Percentiles rank a stretch among this genome's conserved stretches.
These are phyloP conservation scores for Leptographium procerum DNA, from an alignment of 2,329 filamentous ascomycete species.

Conservation along the genomic window DNA sequence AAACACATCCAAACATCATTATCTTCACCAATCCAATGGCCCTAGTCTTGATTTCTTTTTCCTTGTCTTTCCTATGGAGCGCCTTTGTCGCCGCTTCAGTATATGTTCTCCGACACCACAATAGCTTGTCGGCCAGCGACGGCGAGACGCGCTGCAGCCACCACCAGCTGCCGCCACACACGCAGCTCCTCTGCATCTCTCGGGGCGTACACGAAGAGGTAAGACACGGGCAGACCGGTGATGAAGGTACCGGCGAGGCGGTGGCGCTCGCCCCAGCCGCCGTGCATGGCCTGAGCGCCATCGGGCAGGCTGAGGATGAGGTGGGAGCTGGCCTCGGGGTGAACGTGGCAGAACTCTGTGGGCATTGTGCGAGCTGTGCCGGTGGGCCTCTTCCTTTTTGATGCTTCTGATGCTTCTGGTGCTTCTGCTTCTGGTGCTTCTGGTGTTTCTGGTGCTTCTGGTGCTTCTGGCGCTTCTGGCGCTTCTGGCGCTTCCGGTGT, in stretches of 20 bases:
- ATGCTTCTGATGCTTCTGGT: too few relatives aligned
- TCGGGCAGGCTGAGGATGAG: slow-evolving; percentile 25
- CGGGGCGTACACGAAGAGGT: slow-evolving; percentile 29
- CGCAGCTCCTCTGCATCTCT: slow-evolving; percentile 23
- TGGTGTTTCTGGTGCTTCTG: too few relatives aligned
- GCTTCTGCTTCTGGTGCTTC: too few relatives aligned
- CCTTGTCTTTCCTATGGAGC: too few relatives aligned
- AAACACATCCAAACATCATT: too few relatives aligned
- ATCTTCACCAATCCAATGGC: too few relatives aligned
- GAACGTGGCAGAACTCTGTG: slow-evolving; percentile 27
- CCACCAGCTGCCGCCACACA: slow-evolving; percentile 17
- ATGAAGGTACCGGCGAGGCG: slow-evolving; percentile 17
- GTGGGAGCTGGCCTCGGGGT: slow-evolving; percentile 28
- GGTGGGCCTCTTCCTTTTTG: too few relatives aligned
- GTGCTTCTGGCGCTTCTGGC: slow-evolving; percentile 4
- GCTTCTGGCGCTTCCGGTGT: neutral
- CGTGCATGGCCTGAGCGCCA: slow-evolving; percentile 21
- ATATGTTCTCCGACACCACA: neutral
- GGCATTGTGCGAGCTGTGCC: too few relatives aligned
- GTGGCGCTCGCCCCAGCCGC: slow-evolving; percentile 30
- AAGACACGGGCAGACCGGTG: slow-evolving; percentile 21
- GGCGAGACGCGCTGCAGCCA: slow-evolving; percentile 10
- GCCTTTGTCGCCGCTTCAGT: too few relatives aligned
- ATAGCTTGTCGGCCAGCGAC: neutral
- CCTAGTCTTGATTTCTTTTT: too few relatives aligned